Evolutionary conservation across 768 basidiomycete species (phyloP).

Genomic region (Suillus paluster): DNA sequence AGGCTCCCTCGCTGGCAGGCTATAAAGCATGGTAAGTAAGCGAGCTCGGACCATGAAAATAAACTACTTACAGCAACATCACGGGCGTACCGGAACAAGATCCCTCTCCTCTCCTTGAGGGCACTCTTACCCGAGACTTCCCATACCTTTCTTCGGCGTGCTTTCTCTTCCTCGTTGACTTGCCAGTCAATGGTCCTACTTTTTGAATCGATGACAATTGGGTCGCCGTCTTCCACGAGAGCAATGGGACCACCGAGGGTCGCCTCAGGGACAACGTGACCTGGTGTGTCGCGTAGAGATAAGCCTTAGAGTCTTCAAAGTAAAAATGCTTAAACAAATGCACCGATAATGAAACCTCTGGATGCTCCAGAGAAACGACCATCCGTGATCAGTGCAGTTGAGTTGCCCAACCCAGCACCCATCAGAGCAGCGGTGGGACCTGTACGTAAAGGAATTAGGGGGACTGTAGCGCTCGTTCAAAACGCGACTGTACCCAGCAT

Average conservation of each 20-base stretch:
- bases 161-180: constrained; percentile 69
- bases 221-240: constrained; percentile 83
- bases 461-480: neutral
- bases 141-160: constrained; percentile 67
- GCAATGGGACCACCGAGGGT: constrained; percentile 86
- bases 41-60: neutral
- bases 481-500: constrained; percentile 45
- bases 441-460: constrained; percentile 17
- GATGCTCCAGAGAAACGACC: constrained; percentile 89
- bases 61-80: constrained; percentile 78
- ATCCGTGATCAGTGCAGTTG: constrained; percentile 85
- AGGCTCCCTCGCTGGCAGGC: constrained; percentile 85
- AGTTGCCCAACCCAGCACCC: constrained; percentile 79
- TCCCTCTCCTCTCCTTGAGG: constrained; percentile 72
- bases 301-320: constrained; percentile 45
- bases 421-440: constrained; percentile 86
- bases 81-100: constrained; percentile 80
- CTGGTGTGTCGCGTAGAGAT: constrained; percentile 42
- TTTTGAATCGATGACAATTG: constrained; percentile 72
- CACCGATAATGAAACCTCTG: constrained; percentile 64
- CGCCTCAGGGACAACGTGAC: constrained; percentile 68
- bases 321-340: constrained; percentile 8
- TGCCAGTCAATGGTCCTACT: constrained; percentile 72
- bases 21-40: constrained; percentile 30
- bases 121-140: constrained; percentile 64